Base-by-base conservation (phyloP, 2,329 filamentous ascomycete genomes). In the Trichoderma atroviride region DNA sequence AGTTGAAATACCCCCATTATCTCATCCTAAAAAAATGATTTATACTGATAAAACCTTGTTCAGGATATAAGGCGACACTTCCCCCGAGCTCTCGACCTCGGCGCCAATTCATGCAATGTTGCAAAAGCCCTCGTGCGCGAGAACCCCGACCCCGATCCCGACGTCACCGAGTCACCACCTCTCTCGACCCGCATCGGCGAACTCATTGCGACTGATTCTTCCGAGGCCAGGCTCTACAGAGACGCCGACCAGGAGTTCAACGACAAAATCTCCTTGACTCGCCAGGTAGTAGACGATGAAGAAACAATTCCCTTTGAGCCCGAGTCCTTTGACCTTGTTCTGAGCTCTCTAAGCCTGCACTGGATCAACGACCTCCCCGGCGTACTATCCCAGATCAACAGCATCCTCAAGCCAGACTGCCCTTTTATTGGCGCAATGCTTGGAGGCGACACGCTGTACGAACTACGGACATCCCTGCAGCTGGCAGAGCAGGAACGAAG, bases 331-430 rank as follows among this genome's bases (percentile, higher is more conserved):
- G 94, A 98, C 78, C 89, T 97, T 6, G 92, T 97, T 13, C 83
- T 99, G 71, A 97, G 93, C 77, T 97, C 92, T 68, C 83, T 97
- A 70, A 94, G 92, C 69, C 84, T 99, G 78, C 96, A 99, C 81
- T 99, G 96, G 96, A 92, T 97, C 84, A 99, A 99, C 79, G 93
- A 99, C 79, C 87, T 99, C 5, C 96, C 96, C 0, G 92, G 91
- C 1, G 84, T 96, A 13, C 86, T 99, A 2, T 85, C 89, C 1
- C 93, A 97, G 77, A 91, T 97, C 77, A 97, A 97, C 83, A 87
- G 88, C 73, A 84, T 96, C 40, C 86, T 99, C 31, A 97, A 96
- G 80, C 94, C 95, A 0, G 96, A 99, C 79, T 87, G 88, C 69
- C 94, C 96, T 1, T 97, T 99, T 77, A 90, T 99, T 58, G 95